phyloP scores from a whole-genome alignment of 768 basidiomycete genomes.

The Mycena indigotica region DNA sequence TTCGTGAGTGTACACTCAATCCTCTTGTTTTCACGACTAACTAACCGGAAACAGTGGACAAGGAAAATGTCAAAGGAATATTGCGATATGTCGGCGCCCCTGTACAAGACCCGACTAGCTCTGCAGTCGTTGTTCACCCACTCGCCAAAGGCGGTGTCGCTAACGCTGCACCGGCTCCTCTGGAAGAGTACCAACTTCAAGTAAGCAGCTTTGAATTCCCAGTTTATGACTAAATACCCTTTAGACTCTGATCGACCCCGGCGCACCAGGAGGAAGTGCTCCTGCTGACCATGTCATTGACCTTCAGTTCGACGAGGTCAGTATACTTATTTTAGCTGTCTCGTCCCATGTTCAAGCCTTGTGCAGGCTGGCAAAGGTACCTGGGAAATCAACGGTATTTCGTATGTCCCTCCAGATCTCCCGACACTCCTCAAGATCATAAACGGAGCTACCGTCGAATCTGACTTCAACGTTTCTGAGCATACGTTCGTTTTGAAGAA shows the following conservation, averaged over 20 bases:
- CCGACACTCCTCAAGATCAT: constrained; percentile 30
- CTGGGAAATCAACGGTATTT: constrained; percentile 26
- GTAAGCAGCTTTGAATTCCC: not conserved
- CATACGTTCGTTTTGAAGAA: constrained; percentile 25
- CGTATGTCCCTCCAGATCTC: constrained; percentile 23
- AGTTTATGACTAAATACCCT: not conserved
- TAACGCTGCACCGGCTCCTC: not conserved
- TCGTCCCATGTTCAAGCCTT: not conserved
- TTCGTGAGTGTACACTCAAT: not conserved
- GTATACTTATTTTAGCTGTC: constrained; percentile 14
- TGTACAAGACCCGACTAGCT: constrained; percentile 32
- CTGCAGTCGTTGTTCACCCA: not conserved
- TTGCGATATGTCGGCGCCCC: constrained; percentile 46
- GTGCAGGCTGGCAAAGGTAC: constrained; percentile 11
- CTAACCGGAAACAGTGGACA: constrained; percentile 27
- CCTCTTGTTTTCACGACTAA: not conserved
- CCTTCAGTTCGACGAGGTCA: constrained; percentile 4
- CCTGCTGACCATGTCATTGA: constrained; percentile 21
- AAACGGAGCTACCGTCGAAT: constrained; percentile 19
- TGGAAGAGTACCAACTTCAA: constrained; percentile 17
- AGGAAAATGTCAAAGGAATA: constrained; percentile 39
- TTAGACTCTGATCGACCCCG: constrained; percentile 10
- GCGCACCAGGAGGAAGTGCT: constrained; percentile 13
- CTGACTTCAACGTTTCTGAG: constrained; percentile 23
- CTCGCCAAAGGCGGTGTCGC: not conserved